These are phyloP conservation scores for Neurospora tetraspora DNA, from an alignment of 495 filamentous ascomycete genomes.

Conservation along the genomic window DNA sequence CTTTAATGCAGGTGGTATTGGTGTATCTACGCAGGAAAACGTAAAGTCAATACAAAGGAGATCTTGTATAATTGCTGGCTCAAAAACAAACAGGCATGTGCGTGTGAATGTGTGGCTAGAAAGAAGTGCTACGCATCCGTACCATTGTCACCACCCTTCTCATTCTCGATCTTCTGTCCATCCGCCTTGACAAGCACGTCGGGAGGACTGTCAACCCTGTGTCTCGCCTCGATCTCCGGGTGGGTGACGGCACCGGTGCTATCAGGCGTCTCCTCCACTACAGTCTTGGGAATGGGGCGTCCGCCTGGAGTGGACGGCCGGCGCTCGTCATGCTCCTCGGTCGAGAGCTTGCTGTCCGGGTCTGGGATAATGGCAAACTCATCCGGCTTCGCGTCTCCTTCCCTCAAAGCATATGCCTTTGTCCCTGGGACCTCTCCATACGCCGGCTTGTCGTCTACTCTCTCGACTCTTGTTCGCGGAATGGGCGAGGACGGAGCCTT, in stretches of 20 bases:
- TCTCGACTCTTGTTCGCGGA: constrained; percentile 76
- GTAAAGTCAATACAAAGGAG: constrained; percentile 24
- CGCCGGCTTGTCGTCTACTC: constrained; percentile 53
- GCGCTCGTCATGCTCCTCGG: constrained; percentile 10
- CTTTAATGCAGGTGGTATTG: constrained; percentile 26
- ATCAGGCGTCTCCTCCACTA: constrained; percentile 39
- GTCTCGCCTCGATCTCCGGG: constrained; percentile 26
- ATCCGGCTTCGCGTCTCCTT: constrained; percentile 79
- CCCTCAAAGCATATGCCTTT: constrained; percentile 59
- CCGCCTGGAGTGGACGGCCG: constrained; percentile 30
- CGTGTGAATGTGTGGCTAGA: constrained; percentile 1
- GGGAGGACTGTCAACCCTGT: constrained; percentile 34
- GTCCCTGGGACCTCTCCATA: constrained; percentile 87
- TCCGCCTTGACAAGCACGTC: constrained; percentile 39
- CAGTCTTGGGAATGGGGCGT: constrained; percentile 37
- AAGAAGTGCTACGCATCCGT: constrained; percentile 26
- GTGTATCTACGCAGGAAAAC: constrained; percentile 28
- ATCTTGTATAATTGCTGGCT: not conserved
- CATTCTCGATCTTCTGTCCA: constrained; percentile 18
- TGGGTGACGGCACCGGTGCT: constrained; percentile 30
- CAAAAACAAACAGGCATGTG: constrained; percentile 5
- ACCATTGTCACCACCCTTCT: constrained; percentile 21
- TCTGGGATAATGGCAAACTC: constrained; percentile 45
- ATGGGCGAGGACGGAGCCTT: constrained; percentile 48
- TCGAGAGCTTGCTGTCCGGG: constrained; percentile 20